Conservation (phyloP, 179 eudicot species). For the Beta lomatogona region DNA sequence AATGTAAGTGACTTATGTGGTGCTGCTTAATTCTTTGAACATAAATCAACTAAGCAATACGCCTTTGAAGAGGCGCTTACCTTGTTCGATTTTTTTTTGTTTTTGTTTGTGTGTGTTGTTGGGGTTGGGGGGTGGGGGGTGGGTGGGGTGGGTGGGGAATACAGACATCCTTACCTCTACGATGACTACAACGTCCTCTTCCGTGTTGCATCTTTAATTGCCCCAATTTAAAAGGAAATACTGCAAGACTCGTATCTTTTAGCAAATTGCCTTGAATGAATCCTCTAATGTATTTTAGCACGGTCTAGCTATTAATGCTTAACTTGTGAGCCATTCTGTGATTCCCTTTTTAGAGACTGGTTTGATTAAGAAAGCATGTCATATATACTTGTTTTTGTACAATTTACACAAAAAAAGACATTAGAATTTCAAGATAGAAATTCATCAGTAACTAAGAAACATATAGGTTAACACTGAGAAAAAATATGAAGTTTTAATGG, state of each 20-base stretch:
- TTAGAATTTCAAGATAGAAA: background rate
- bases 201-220: background rate
- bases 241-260: background rate
- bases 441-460: conserved; percentile 14
- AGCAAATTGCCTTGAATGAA: background rate
- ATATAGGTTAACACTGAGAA: conserved; percentile 18
- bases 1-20: background rate
- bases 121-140: background rate
- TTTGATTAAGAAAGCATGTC: conserved; percentile 9
- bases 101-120: background rate
- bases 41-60: background rate
- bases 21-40: background rate
- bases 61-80: background rate
- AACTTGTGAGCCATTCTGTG: conserved; percentile 4
- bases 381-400: conserved; percentile 16
- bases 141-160: background rate
- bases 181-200: background rate
- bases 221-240: background rate
- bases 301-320: background rate
- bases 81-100: too few species aligned
- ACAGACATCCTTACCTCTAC: background rate
- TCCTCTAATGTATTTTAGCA: background rate
- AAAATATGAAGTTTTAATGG: background rate
- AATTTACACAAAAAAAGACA: conserved; percentile 17
- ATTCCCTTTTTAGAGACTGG: conserved; percentile 1